phyloP scores from a whole-genome alignment of 345 rosid genomes.

The Ceriops tagal region DNA sequence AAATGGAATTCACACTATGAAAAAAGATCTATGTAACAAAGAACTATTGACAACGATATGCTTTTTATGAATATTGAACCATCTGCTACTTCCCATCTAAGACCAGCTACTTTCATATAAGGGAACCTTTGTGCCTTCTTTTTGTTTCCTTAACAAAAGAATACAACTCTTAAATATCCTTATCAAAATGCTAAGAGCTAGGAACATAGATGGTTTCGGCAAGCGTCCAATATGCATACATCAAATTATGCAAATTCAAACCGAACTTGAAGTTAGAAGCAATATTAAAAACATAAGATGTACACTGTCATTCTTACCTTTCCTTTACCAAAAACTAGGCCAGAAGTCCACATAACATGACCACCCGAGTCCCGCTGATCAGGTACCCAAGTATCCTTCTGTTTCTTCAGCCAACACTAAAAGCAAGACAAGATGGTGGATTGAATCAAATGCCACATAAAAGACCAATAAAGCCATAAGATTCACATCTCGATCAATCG shows the following conservation, averaged over 20 bases:
- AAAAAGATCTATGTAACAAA: no score
- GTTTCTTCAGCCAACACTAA: conserved; percentile 41
- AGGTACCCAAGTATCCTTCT: conserved; percentile 25
- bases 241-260: not conserved
- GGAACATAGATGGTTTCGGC: not conserved
- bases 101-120: not conserved
- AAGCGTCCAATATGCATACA: not conserved
- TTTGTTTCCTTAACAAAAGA: not conserved
- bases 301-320: conserved; percentile 13
- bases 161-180: no score
- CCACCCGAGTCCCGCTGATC: conserved; percentile 19
- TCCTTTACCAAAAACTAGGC: conserved; percentile 32
- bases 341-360: conserved; percentile 36
- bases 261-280: not conserved
- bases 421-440: conserved; percentile 1
- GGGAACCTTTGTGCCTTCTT: not conserved
- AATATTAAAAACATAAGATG: not conserved
- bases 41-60: no score
- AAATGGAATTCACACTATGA: no score
- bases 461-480: no score
- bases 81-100: not conserved
- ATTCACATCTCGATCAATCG: not conserved
- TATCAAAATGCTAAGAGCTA: no score
- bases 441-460: no score
- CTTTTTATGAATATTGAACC: no score